Percentiles rank a stretch among this genome's conserved stretches.
Evolutionary conservation across 2,329 filamentous ascomycete species (phyloP).

Genomic region (Pestalotiopsis sp.): DNA sequence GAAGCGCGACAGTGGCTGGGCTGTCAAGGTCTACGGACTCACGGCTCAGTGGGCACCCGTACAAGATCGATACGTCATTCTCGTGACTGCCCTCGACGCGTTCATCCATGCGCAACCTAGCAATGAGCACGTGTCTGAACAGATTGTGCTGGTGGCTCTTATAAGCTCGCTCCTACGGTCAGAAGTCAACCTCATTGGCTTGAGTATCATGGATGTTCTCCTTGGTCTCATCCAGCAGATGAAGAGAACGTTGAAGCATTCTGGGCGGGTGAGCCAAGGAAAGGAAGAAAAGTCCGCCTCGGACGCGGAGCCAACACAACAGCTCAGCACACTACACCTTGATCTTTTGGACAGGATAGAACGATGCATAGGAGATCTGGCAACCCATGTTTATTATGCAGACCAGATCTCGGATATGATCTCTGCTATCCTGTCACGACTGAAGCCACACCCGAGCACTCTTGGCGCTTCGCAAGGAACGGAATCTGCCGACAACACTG

Average conservation of each 20-base stretch:
- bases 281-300: conserved; percentile 32
- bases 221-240: conserved; percentile 83
- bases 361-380: conserved; percentile 83
- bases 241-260: conserved; percentile 71
- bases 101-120: conserved; percentile 67
- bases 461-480: conserved; percentile 41
- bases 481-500: conserved; percentile 44
- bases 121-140: conserved; percentile 71
- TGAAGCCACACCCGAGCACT: conserved; percentile 64
- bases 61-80: conserved; percentile 88
- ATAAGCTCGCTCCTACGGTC: conserved; percentile 83
- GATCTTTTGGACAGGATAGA: conserved; percentile 72
- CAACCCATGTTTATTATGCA: conserved; percentile 94
- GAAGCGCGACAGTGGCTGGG: conserved; percentile 66
- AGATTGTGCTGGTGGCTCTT: conserved; percentile 74
- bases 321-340: conserved; percentile 52
- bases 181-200: conserved; percentile 87
- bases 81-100: conserved; percentile 78
- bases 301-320: conserved; percentile 33
- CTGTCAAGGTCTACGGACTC: conserved; percentile 76
- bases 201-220: conserved; percentile 94
- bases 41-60: conserved; percentile 88
- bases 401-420: conserved; percentile 97
- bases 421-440: conserved; percentile 71
- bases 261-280: conserved; percentile 33